Evolutionary conservation across 129 eudicot genomes (phyloP).

Genomic region (Daucus carota): DNA sequence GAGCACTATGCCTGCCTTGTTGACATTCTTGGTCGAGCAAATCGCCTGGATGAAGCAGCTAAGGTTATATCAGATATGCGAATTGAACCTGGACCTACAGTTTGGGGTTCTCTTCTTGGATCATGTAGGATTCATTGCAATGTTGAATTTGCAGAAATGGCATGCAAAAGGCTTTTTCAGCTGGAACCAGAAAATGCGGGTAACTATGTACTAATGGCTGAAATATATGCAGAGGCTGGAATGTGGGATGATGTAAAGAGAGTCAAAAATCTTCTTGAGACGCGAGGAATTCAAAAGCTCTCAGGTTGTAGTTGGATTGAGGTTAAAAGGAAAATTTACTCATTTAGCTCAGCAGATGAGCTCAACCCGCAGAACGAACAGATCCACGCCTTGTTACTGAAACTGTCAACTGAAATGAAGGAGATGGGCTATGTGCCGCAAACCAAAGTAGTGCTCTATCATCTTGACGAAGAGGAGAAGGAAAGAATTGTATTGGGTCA

Average conservation of each 20-base stretch:
- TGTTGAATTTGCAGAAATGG: conserved; percentile 78
- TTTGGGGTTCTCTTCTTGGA: conserved; percentile 93
- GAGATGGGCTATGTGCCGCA: conserved; percentile 72
- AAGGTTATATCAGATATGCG: conserved; percentile 60
- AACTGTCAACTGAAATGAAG: conserved; percentile 69
- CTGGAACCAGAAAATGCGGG: conserved; percentile 89
- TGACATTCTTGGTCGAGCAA: conserved; percentile 93
- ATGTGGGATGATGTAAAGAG: conserved; percentile 69
- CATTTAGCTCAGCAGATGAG: conserved; percentile 66
- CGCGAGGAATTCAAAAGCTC: conserved; percentile 57
- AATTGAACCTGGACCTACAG: conserved; percentile 77
- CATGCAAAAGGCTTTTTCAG: conserved; percentile 63
- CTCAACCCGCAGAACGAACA: conserved; percentile 69
- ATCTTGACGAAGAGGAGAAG: conserved; percentile 64
- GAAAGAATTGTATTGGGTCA: conserved; percentile 77
- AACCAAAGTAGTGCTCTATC: conserved; percentile 71
- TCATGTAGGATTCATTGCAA: conserved; percentile 89
- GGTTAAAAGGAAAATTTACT: conserved; percentile 47
- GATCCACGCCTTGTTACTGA: conserved; percentile 53
- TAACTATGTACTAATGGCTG: conserved; percentile 83
- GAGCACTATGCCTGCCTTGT: conserved; percentile 97
- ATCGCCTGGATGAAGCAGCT: conserved; percentile 73
- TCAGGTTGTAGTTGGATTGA: conserved; percentile 88
- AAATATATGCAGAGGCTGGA: conserved; percentile 59
- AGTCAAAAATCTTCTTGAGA: conserved; percentile 60